Evolutionary conservation across 1,284 basidiomycete genomes (phyloP).

Genomic region (Phellopilus nigrolimitatus): DNA sequence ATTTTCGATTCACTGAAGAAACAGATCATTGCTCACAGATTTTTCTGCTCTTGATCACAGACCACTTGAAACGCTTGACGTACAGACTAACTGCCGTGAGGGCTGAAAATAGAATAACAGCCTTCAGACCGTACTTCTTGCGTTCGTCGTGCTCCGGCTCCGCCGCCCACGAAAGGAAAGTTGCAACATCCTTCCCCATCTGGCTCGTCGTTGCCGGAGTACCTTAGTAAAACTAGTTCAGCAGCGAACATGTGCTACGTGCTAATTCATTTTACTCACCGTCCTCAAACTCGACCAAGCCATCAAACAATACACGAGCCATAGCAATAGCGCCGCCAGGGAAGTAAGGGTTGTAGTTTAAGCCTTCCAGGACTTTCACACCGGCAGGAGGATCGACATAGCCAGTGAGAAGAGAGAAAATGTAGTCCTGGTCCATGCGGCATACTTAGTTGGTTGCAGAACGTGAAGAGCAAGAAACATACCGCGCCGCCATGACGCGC

Average conservation of each 20-base stretch:
- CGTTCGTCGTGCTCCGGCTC: constrained; percentile 98
- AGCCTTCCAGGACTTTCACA: constrained; percentile 92
- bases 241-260: constrained; percentile 10
- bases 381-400: constrained; percentile 97
- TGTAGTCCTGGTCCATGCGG: constrained; percentile 70
- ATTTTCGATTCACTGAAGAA: background rate
- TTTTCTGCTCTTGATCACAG: constrained; percentile 87
- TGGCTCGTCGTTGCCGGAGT: constrained; percentile 98
- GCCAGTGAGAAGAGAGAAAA: constrained; percentile 95
- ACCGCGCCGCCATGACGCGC: constrained; percentile 96
- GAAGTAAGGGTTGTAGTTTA: constrained; percentile 99
- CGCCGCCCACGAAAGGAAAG: constrained; percentile 92
- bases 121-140: constrained; percentile 95
- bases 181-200: constrained; percentile 98
- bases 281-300: constrained; percentile 92
- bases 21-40: constrained; percentile 54
- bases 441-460: background rate
- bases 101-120: constrained; percentile 84
- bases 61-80: constrained; percentile 96
- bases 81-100: constrained; percentile 82
- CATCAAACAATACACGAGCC: constrained; percentile 96
- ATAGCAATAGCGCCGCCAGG: constrained; percentile 97
- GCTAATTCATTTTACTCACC: constrained; percentile 41
- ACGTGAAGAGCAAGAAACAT: constrained; percentile 30
- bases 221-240: constrained; percentile 40